A percentile compares a stretch with the other conserved stretches of the same genome.
Evolutionary conservation across 1,284 basidiomycete genomes (phyloP).

Genomic region (Tilletia walkeri): DNA sequence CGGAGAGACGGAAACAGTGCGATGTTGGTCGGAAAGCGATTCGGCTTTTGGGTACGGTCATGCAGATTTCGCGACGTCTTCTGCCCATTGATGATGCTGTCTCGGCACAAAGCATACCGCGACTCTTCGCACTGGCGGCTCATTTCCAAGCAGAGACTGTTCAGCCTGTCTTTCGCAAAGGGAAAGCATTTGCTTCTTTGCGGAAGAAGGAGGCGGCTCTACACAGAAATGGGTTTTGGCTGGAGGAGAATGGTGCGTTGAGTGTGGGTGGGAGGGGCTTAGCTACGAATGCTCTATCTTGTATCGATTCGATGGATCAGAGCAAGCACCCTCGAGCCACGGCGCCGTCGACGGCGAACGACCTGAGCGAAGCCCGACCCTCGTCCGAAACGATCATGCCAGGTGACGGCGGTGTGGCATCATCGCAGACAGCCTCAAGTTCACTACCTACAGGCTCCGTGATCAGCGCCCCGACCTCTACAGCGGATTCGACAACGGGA

Average conservation of each 20-base stretch:
- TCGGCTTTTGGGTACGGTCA: constrained; percentile 83
- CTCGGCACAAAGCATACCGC: constrained; percentile 77
- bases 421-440: no score
- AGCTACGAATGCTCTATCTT: constrained; percentile 78
- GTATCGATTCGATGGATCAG: constrained; percentile 87
- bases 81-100: constrained; percentile 81
- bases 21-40: constrained; percentile 63
- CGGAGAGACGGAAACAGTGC: constrained; percentile 19
- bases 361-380: constrained; percentile 5
- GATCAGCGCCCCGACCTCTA: no score
- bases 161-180: neutral
- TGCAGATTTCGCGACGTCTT: constrained; percentile 82
- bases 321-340: constrained; percentile 51
- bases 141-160: neutral
- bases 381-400: constrained; percentile 20
- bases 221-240: no score
- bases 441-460: no score
- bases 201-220: no score
- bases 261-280: constrained; percentile 65
- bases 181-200: neutral
- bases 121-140: constrained; percentile 74
- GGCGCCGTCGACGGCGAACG: neutral
- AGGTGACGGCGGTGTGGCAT: constrained; percentile 13
- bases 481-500: no score
- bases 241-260: neutral